Evolutionary conservation across 495 filamentous ascomycete species (phyloP), one percentile per base, ranked within the genome.

Genomic region (Cercophora newfieldiana): DNA sequence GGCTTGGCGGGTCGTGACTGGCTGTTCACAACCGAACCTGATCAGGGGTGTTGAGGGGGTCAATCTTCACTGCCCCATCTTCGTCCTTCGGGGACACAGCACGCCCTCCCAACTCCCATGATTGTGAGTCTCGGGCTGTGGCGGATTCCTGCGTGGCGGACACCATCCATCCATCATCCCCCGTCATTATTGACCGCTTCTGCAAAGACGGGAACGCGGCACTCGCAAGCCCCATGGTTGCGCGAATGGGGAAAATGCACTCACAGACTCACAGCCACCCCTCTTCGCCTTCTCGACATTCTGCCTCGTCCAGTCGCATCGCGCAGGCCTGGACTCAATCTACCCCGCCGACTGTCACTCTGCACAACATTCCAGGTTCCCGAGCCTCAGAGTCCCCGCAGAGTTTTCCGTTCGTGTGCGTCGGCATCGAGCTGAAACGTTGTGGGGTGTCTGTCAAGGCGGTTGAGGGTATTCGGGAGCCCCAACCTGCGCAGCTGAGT

Each of bases 81-180:
- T 56, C 37, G 54, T 57, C 54, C 25, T 53, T 31, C 30, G 25
- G 12, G n/a, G 5, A 49, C 19, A 62, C 47, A 30, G n/a, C 44
- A 24, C 24, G n/a, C 26, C 29, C 58, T 47, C 31, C 19, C 21
- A 21, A 18, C 33, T 22, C 21, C 24, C 28, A 21, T 19, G 33
- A 22, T n/a, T 33, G 19, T n/a, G n/a, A n/a, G n/a, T n/a, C 30
- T 30, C 7, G 21, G 54, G 54, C 50, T 67, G 59, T 58, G 59
- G 33, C 56, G 65, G 89, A 0, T 90, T 89, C 63, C 87, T 89
- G 68, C 71, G 76, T 78, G 65, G 65, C 65, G 65, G 65, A 33
- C 51, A 31, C 49, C 16, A 22, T 24, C 16, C 22, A 14, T 5
- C 37, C 3, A 44, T 44, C 37, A 44, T 6, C 18, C 37, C 12